Base-by-base conservation (phyloP, 768 basidiomycete species). In the Tylopilus sp. region DNA sequence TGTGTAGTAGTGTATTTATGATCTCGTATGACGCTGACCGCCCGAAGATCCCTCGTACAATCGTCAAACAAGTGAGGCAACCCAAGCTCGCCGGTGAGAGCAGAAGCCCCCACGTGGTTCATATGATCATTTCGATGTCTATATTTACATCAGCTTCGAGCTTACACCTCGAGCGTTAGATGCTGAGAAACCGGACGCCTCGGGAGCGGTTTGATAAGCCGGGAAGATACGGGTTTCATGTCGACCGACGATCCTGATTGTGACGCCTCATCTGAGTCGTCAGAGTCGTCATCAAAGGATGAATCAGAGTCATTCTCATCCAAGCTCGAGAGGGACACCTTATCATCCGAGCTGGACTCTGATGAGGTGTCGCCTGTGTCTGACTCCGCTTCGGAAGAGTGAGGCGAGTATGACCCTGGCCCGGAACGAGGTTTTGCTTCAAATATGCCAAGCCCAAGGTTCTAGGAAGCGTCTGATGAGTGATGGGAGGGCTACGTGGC, bases 371-470 rank as follows among this genome's bases (percentile, higher is more conserved):
- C 13, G 7, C 53, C 48, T 38, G 47, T 48, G 10, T 30, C 18
- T 0, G 56, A 47, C 10, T 55, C 53, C 3, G 21, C 28, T 2
- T 56, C 57, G 25, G 56, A 57, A 17, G 52, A 57, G 13, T 51
- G 67, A 20, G 47, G n/a, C 17, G 57, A 39, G 47, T 28, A 46
- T 9, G 38, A 25, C n/a, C 53, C 45, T 11, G 53, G 21, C 26
- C 21, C 64, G 58, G 45, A 68, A 66, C 38, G 52, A 31, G 4
- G 56, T 60, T 52, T 65, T 1, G 57, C 71, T 61, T 82, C 80
- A 57, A 83, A 83, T 10, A 86, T 71, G 18, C 84, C 84, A 0
- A 86, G 71, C 17, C 84, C 84, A 26, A 86, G 76, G 62, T 84
- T 81, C 84, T 86, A 65, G 36, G 18, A 5, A 28, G 42, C 2